These are phyloP conservation scores for Mediolabrus comicus DNA, from an alignment of 108 stramenopile species.

Conservation along the genomic window DNA sequence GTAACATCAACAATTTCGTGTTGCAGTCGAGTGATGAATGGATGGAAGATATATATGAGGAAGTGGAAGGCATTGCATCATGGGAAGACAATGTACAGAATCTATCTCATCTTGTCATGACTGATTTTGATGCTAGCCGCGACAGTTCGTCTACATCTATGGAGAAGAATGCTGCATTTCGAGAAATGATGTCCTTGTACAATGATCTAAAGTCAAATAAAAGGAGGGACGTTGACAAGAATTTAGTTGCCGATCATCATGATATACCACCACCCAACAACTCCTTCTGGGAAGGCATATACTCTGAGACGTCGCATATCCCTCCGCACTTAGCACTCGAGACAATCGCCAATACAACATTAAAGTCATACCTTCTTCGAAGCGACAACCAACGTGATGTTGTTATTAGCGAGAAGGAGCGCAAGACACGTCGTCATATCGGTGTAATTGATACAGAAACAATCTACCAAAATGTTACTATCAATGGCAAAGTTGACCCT, in stretches of 20 bases:
- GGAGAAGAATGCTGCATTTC: conserved; percentile 5
- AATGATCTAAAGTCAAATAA: neutral
- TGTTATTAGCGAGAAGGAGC: conserved; percentile 10
- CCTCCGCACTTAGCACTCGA: conserved; percentile 12
- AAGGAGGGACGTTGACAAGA: neutral
- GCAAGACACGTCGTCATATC: conserved; percentile 31
- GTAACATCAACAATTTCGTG: neutral
- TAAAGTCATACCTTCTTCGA: conserved; percentile 28
- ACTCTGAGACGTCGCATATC: neutral
- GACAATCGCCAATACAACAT: conserved; percentile 12
- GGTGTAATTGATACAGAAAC: conserved; percentile 17
- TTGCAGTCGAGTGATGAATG: conserved; percentile 8
- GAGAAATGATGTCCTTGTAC: conserved; percentile 9
- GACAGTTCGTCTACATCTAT: conserved; percentile 2
- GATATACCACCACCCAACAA: neutral
- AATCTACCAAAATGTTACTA: neutral
- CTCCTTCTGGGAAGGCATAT: conserved; percentile 14
- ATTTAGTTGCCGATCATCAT: neutral
- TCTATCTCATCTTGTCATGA: conserved; percentile 25
- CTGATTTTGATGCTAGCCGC: conserved; percentile 25
- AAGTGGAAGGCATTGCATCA: conserved; percentile 21
- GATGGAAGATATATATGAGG: conserved; percentile 21
- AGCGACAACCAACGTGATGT: conserved; percentile 32
- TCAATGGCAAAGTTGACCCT: conserved; percentile 9
- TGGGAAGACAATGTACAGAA: conserved; percentile 40